Evolutionary conservation across 2,329 filamentous ascomycete species (phyloP).

Genomic region (Colletotrichum tanaceti): DNA sequence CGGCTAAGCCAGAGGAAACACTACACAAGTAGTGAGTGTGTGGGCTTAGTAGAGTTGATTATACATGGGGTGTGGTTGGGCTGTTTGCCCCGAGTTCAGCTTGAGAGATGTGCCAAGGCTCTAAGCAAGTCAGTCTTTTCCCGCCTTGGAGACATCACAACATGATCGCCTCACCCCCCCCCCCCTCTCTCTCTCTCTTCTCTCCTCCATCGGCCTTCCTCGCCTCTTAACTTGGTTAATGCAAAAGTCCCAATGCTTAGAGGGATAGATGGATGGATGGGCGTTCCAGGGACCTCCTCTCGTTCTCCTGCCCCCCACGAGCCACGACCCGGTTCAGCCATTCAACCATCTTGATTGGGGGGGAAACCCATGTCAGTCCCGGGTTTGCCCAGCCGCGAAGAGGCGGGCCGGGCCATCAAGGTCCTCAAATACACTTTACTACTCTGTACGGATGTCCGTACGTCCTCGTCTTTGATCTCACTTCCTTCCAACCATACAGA

Average conservation of each 20-base stretch:
- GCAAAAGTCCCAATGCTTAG: too few species aligned
- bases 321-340: not conserved
- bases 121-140: not conserved
- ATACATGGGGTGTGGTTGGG: not conserved
- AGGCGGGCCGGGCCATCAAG: constrained; percentile 38
- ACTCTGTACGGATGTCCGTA: too few species aligned
- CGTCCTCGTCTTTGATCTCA: not conserved
- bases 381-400: constrained; percentile 23
- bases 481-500: not conserved
- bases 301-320: not conserved
- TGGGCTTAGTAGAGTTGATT: not conserved
- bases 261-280: too few species aligned
- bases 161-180: not conserved
- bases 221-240: constrained; percentile 9
- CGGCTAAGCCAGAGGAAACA: constrained; percentile 21
- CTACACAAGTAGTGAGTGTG: not conserved
- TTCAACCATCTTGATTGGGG: not conserved
- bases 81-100: constrained; percentile 8
- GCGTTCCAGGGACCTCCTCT: not conserved
- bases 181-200: not conserved
- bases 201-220: too few species aligned
- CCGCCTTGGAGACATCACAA: constrained; percentile 13
- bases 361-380: not conserved
- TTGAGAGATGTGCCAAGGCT: constrained; percentile 17
- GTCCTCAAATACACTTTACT: constrained; percentile 17